Base-by-base conservation (phyloP, 176 grass and related monocot species). In the Puccinellia tenuiflora region DNA sequence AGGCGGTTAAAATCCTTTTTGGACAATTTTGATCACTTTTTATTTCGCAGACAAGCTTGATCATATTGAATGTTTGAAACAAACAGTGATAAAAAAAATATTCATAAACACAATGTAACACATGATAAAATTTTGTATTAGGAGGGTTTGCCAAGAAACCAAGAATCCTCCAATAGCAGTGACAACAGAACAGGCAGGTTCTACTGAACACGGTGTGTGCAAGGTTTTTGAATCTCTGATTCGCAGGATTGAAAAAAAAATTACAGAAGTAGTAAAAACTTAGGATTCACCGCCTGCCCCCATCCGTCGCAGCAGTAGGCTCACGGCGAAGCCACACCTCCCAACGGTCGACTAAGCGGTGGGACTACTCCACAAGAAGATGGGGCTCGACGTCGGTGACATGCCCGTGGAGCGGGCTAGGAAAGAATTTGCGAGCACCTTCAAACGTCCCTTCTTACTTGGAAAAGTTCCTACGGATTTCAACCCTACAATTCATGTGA, bases 31-130 rank as follows among this genome's bases (percentile, higher is more conserved):
- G 42, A 45, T 45, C 42, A 45, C 42, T 45, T 45, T 1, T 45
- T n/a, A n/a, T n/a, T 45, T 45, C 42, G 11, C 12, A 12, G 42
- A 12, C 42, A 45, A 45, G 14, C n/a, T 45, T 45, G 42, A 45
- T 45, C 30, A 81, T 20, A 37, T 20, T 46, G 3, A 28, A 62
- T 62, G 31, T 62, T 30, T 62, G 59, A 20, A 26, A 34, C 16
- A 6, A 81, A 75, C 9, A 53, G 45, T 86, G 26, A 59, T 51
- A 78, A 46, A 18, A 56, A 73, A 26, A n/a, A 57, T 16, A 81
- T 46, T 59, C 6, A 0, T 76, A 25, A 35, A 70, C 5, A 0
- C 6, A 26, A 20, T 45, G 69, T 50, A 47, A 14, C 50, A 37
- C 26, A 55, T 31, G 37, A 45, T 5, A 7, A 29, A 18, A 47